phyloP scores from a whole-genome alignment of 2,329 filamentous ascomycete species.

The Endothia cerciana region DNA sequence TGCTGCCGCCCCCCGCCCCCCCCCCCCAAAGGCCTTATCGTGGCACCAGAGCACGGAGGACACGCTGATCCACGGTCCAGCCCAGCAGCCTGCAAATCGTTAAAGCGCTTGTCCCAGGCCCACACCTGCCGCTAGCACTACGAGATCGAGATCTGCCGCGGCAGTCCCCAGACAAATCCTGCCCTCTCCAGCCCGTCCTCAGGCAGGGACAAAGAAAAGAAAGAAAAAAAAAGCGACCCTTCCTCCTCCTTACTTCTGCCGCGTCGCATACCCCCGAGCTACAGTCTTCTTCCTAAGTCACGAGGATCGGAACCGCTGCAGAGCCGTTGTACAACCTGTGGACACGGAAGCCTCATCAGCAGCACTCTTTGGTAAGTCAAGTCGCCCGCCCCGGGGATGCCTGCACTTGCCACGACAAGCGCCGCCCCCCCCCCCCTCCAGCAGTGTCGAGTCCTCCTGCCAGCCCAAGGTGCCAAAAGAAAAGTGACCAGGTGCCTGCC shows the following conservation, averaged over 20 bases:
- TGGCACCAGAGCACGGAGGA: not conserved
- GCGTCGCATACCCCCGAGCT: not conserved
- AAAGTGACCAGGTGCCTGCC: not conserved
- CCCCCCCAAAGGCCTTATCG: not conserved
- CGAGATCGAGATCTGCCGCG: slow-evolving; percentile 12
- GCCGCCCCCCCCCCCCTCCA: not conserved
- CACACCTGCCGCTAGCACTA: slow-evolving; percentile 13
- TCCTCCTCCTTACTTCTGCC: slow-evolving; percentile 6
- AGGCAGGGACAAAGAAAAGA: too few species aligned
- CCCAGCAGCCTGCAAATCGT: slow-evolving; percentile 13
- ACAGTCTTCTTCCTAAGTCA: too few species aligned
- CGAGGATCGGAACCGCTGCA: not conserved
- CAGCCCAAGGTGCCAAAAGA: not conserved
- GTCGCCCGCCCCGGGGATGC: not conserved
- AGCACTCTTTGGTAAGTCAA: not conserved
- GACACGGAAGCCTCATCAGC: not conserved
- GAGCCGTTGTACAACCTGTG: not conserved
- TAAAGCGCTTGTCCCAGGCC: slow-evolving; percentile 19
- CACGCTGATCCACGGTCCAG: slow-evolving; percentile 1
- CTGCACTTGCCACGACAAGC: not conserved
- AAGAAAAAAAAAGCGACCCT: slow-evolving; percentile 1
- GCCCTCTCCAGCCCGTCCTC: not conserved
- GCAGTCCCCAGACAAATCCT: slow-evolving; percentile 3
- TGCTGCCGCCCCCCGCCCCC: too few species aligned
- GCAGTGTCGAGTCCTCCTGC: not conserved